Conservation (phyloP, 495 filamentous ascomycete species). For the Xylaria acuta region DNA sequence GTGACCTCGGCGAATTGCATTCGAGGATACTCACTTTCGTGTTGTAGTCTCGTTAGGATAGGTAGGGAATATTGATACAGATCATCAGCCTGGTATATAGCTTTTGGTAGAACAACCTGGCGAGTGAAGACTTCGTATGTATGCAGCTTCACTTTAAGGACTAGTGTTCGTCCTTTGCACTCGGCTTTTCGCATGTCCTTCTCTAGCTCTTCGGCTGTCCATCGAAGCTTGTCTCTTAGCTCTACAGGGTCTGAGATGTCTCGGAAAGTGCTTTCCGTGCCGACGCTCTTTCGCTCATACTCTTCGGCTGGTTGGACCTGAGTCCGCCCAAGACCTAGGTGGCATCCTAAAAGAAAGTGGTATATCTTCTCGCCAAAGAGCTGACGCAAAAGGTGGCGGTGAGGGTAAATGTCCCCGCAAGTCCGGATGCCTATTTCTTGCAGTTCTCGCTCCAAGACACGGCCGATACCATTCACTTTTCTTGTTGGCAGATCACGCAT, state of each 20-base stretch:
- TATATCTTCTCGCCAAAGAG: constrained; percentile 93
- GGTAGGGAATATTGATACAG: constrained; percentile 81
- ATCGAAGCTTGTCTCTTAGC: constrained; percentile 77
- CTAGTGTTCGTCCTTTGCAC: constrained; percentile 87
- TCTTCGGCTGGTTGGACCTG: constrained; percentile 85
- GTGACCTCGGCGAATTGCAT: neutral
- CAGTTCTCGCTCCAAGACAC: constrained; percentile 93
- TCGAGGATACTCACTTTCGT: constrained; percentile 58
- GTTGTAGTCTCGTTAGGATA: constrained; percentile 84
- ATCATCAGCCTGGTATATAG: constrained; percentile 76
- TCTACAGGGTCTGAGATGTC: constrained; percentile 74
- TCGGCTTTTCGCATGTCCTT: constrained; percentile 80
- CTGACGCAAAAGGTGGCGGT: constrained; percentile 71
- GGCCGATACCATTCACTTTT: constrained; percentile 92
- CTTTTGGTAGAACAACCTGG: constrained; percentile 75
- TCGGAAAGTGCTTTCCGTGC: constrained; percentile 90
- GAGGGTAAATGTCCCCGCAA: constrained; percentile 85
- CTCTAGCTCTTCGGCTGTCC: constrained; percentile 85
- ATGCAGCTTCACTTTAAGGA: constrained; percentile 92
- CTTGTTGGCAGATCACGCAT: constrained; percentile 82
- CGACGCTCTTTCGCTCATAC: constrained; percentile 91
- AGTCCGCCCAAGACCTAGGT: constrained; percentile 89
- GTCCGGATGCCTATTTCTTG: constrained; percentile 85
- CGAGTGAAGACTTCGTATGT: constrained; percentile 90
- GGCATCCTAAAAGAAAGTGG: constrained; percentile 81